A percentile compares a stretch with the other conserved stretches of the same genome.
phyloP scores from a whole-genome alignment of 108 stramenopile genomes.

The Phaeodactylum tricornutum region DNA sequence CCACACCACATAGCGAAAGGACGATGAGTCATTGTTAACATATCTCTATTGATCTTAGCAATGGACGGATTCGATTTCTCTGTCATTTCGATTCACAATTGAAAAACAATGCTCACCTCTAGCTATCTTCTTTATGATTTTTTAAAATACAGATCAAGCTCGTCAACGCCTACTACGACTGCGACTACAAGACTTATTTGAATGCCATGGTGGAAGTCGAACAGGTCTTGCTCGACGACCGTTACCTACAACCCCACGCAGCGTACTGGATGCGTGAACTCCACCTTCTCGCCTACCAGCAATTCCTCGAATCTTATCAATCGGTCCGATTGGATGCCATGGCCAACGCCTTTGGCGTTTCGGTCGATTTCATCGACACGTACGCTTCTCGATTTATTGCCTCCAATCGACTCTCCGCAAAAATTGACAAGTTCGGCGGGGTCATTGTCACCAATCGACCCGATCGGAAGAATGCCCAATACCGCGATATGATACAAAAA shows the following conservation, averaged over 20 bases:
- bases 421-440: constrained; percentile 98
- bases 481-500: constrained; percentile 93
- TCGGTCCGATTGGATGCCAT: constrained; percentile 89
- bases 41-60: background rate
- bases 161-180: constrained; percentile 84
- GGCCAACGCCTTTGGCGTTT: constrained; percentile 92
- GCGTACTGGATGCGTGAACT: constrained; percentile 87
- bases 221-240: constrained; percentile 59
- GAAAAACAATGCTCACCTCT: too few relatives aligned
- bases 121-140: too few relatives aligned
- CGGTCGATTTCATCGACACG: constrained; percentile 79
- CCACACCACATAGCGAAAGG: background rate
- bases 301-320: constrained; percentile 98
- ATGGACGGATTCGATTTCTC: background rate
- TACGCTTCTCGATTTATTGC: constrained; percentile 97
- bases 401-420: constrained; percentile 88
- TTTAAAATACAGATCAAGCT: constrained; percentile 48
- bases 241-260: constrained; percentile 80
- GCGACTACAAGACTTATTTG: constrained; percentile 91
- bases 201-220: constrained; percentile 83
- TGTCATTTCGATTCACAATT: too few relatives aligned
- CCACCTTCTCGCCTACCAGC: constrained; percentile 88
- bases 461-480: constrained; percentile 94
- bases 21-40: too few relatives aligned
- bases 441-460: constrained; percentile 94